A percentile compares a stretch with the other conserved stretches of the same genome.
Evolutionary conservation across 2,329 filamentous ascomycete species (phyloP).

Genomic region (Colletotrichum sp.): DNA sequence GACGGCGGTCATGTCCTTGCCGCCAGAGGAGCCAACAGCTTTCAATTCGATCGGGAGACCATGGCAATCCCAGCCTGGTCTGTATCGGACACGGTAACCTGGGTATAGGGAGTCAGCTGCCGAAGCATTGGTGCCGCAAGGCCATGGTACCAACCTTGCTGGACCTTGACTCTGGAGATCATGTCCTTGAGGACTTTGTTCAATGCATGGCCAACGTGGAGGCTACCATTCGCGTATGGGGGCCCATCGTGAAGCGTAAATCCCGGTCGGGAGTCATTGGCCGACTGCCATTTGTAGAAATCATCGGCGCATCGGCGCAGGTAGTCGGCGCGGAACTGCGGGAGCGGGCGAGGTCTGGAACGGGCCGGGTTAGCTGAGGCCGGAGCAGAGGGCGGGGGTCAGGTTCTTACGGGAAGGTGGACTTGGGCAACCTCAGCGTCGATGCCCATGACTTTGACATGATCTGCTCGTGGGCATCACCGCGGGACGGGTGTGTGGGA

Average conservation of each 20-base stretch:
- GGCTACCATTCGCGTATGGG: conserved; percentile 90
- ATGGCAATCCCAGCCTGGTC: conserved; percentile 98
- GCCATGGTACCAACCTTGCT: conserved; percentile 56
- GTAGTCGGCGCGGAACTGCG: conserved; percentile 59
- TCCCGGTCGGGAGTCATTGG: conserved; percentile 56
- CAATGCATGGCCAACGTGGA: conserved; percentile 92
- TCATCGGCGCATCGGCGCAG: conserved; percentile 83
- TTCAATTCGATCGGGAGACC: conserved; percentile 97
- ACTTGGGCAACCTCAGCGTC: conserved; percentile 77
- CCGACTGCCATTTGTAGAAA: conserved; percentile 86
- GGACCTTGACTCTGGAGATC: conserved; percentile 80
- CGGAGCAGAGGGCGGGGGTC: conserved; percentile 23
- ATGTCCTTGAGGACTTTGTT: conserved; percentile 99
- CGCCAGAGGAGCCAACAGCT: conserved; percentile 68
- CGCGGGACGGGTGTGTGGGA: background rate
- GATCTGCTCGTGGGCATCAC: conserved; percentile 22
- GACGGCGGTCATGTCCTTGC: conserved; percentile 52
- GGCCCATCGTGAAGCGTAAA: conserved; percentile 95
- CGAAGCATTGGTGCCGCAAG: background rate
- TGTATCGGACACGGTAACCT: conserved; percentile 75
- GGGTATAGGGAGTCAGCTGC: background rate
- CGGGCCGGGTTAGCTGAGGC: conserved; percentile 9
- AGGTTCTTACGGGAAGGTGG: conserved; percentile 68
- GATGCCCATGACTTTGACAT: conserved; percentile 72
- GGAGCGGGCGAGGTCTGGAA: conserved; percentile 55